Conservation (phyloP, 768 basidiomycete genomes). For the Exidia glandulosa region DNA sequence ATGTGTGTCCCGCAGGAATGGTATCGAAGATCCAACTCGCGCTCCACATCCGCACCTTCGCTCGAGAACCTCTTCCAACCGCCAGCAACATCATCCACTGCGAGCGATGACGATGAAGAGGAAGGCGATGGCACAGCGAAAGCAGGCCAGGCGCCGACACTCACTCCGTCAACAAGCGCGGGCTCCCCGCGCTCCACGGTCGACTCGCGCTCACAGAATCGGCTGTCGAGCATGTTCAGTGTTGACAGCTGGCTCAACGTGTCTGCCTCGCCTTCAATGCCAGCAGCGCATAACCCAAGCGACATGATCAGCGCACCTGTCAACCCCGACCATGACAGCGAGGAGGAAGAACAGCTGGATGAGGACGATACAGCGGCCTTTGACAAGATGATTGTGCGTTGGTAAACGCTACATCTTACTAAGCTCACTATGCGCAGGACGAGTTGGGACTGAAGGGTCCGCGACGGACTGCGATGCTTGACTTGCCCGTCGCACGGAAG, state of each 20-base stretch:
- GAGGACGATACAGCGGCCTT: slow-evolving; percentile 42
- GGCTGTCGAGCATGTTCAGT: slow-evolving; percentile 50
- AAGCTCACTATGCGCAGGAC: slow-evolving; percentile 33
- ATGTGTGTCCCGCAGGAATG: slow-evolving; percentile 72
- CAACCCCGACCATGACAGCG: background rate
- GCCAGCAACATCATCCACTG: background rate
- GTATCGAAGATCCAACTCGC: slow-evolving; percentile 61
- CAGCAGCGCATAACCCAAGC: slow-evolving; percentile 9
- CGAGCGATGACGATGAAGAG: slow-evolving; percentile 26
- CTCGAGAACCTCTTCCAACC: slow-evolving; percentile 14
- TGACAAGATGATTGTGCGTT: slow-evolving; percentile 58
- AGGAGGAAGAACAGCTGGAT: slow-evolving; percentile 22
- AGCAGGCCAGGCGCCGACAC: slow-evolving; percentile 16
- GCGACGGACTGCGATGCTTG: slow-evolving; percentile 50
- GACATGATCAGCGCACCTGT: slow-evolving; percentile 55
- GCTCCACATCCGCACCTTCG: slow-evolving; percentile 34
- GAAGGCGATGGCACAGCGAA: slow-evolving; percentile 57
- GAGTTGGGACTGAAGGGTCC: slow-evolving; percentile 64
- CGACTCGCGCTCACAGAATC: slow-evolving; percentile 33
- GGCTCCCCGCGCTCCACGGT: slow-evolving; percentile 7
- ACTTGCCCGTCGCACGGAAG: slow-evolving; percentile 52
- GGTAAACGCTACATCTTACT: background rate
- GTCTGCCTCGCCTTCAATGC: slow-evolving; percentile 28
- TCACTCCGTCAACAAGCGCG: slow-evolving; percentile 4
- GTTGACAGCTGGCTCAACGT: slow-evolving; percentile 47